A percentile compares a stretch with the other conserved stretches of the same genome.
These are phyloP conservation scores for Leucosporidium yakuticum DNA, from an alignment of 768 basidiomycete genomes.

Conservation along the genomic window DNA sequence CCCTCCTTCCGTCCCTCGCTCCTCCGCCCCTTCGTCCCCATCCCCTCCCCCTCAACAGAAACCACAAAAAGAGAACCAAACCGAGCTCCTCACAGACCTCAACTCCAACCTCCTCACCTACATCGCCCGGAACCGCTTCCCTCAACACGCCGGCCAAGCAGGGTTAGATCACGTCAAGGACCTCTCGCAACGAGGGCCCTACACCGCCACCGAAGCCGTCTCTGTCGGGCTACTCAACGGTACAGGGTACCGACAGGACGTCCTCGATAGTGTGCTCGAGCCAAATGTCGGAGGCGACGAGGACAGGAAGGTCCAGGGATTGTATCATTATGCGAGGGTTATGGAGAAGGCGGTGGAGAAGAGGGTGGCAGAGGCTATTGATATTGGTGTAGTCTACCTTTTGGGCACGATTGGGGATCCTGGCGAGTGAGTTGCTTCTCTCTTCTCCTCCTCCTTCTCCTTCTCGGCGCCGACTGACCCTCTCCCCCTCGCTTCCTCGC, in stretches of 20 bases:
- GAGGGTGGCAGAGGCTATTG: conserved; percentile 23
- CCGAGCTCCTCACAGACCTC: conserved; percentile 33
- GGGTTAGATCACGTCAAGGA: conserved; percentile 18
- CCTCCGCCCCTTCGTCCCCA: not conserved
- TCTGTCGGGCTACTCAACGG: conserved; percentile 23
- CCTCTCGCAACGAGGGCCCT: conserved; percentile 27
- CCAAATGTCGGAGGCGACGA: conserved; percentile 16
- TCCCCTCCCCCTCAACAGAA: not conserved
- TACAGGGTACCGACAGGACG: conserved; percentile 27
- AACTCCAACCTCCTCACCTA: conserved; percentile 37
- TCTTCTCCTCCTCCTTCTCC: too few species aligned
- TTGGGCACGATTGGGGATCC: conserved; percentile 38
- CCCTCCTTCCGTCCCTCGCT: not conserved
- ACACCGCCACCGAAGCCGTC: conserved; percentile 15
- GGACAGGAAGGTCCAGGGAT: conserved; percentile 32
- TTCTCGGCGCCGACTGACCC: not conserved
- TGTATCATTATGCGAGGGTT: conserved; percentile 37
- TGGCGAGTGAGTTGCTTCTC: conserved; percentile 20
- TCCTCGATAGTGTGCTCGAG: conserved; percentile 21
- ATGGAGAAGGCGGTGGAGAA: conserved; percentile 30
- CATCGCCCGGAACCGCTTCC: conserved; percentile 35
- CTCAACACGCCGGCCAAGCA: not conserved
- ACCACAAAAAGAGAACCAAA: conserved; percentile 38
- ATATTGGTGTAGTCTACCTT: conserved; percentile 39
- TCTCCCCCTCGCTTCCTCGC: not conserved